Percentiles rank a stretch among this genome's conserved stretches.
Evolutionary conservation across 257 asterid genomes (phyloP).

Genomic region (Fraxinus quadrangulata): DNA sequence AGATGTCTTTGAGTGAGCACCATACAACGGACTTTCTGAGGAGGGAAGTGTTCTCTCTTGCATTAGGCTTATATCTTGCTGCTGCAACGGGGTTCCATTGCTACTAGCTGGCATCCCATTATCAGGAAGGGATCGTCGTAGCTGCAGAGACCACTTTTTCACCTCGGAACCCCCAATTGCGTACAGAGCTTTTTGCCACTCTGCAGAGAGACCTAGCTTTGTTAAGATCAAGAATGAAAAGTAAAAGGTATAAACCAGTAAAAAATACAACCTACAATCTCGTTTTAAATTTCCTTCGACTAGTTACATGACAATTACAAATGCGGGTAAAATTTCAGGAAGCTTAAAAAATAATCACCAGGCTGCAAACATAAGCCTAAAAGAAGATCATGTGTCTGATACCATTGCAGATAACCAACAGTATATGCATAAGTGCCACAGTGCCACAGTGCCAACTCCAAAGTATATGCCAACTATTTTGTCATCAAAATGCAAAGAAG

Average conservation of each 20-base stretch:
- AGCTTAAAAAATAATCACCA: slow-evolving; percentile 4
- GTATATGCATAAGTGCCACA: background rate
- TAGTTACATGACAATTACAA: background rate
- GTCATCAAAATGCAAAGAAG: background rate
- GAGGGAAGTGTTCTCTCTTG: slow-evolving; percentile 76
- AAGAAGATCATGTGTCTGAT: background rate
- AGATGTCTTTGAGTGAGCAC: slow-evolving; percentile 76
- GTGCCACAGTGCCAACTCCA: background rate
- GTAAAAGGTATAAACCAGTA: slow-evolving; percentile 5
- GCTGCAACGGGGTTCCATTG: slow-evolving; percentile 85
- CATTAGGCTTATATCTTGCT: slow-evolving; percentile 79
- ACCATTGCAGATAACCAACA: background rate
- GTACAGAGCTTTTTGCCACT: slow-evolving; percentile 98
- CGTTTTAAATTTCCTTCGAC: slow-evolving; percentile 16
- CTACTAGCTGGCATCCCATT: slow-evolving; percentile 72
- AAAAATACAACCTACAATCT: slow-evolving; percentile 1
- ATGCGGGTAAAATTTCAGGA: slow-evolving; percentile 3
- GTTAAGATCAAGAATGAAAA: slow-evolving; percentile 24
- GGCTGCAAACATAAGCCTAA: slow-evolving; percentile 2
- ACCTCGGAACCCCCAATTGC: slow-evolving; percentile 94
- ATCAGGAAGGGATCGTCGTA: slow-evolving; percentile 82
- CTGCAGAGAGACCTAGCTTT: slow-evolving; percentile 43
- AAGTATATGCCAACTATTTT: background rate
- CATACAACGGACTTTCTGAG: slow-evolving; percentile 69
- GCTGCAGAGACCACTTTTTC: slow-evolving; percentile 97